phyloP scores from a whole-genome alignment of 257 asterid species.

The Galeopsis tetrahit region DNA sequence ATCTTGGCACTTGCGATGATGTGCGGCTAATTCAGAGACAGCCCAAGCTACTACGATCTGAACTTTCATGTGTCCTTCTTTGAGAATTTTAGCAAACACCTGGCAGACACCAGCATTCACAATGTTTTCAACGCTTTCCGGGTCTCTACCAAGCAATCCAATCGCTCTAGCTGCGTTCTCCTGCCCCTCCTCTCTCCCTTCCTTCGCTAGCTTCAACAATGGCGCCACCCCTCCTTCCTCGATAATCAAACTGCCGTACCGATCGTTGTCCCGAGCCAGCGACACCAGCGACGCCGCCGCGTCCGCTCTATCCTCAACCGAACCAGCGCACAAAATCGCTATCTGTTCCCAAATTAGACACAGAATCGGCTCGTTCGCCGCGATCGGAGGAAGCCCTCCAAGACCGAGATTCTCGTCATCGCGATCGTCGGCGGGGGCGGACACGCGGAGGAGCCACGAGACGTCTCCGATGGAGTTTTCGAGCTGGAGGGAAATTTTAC shows the following conservation, averaged over 20 bases:
- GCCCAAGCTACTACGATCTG: constrained; percentile 89
- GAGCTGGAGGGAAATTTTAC: constrained; percentile 61
- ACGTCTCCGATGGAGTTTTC: constrained; percentile 78
- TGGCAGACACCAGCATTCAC: constrained; percentile 76
- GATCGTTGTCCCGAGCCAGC: constrained; percentile 71
- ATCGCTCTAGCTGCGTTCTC: constrained; percentile 74
- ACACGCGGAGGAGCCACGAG: constrained; percentile 79
- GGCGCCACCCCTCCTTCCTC: constrained; percentile 87
- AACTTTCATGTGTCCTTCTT: constrained; percentile 82
- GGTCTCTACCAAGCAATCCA: constrained; percentile 74
- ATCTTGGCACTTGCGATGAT: constrained; percentile 77
- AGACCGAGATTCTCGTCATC: constrained; percentile 66
- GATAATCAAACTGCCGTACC: constrained; percentile 72
- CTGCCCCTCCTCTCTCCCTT: constrained; percentile 75
- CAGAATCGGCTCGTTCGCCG: constrained; percentile 74
- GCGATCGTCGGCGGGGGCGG: constrained; percentile 65
- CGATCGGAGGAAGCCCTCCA: constrained; percentile 58
- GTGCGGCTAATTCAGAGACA: constrained; percentile 68
- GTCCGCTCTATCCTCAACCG: constrained; percentile 60
- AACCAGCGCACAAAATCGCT: constrained; percentile 59
- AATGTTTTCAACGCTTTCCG: constrained; percentile 74
- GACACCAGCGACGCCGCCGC: constrained; percentile 74
- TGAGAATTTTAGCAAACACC: constrained; percentile 78
- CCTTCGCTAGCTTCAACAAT: constrained; percentile 67
- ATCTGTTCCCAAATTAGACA: constrained; percentile 84